Conservation (phyloP, 768 basidiomycete genomes). For the Lyophyllum atratum region DNA sequence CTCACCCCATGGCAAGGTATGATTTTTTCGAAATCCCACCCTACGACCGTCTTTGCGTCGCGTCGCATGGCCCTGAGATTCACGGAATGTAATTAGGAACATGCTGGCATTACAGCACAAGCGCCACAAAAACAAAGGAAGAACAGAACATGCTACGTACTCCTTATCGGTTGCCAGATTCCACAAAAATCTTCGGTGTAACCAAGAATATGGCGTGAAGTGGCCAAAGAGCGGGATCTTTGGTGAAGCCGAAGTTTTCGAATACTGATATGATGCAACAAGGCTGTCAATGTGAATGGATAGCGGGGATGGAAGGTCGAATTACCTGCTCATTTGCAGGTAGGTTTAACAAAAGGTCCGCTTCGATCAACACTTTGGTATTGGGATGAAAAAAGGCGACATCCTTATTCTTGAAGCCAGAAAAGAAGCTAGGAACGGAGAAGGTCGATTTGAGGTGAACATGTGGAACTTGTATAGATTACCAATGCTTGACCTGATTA, state of each 20-base stretch:
- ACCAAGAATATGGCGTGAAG: conserved; percentile 27
- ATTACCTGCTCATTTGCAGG: conserved; percentile 72
- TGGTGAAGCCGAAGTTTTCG: conserved; percentile 29
- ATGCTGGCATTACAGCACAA: neutral
- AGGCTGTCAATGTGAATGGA: neutral
- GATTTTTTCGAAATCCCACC: conserved; percentile 68
- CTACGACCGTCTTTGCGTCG: conserved; percentile 59
- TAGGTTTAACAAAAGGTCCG: conserved; percentile 82
- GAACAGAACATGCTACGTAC: conserved; percentile 23
- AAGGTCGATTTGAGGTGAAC: neutral
- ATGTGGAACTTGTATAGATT: neutral
- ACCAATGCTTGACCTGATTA: conserved; percentile 48
- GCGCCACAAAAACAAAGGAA: neutral
- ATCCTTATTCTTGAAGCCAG: conserved; percentile 68
- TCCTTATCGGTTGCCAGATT: conserved; percentile 30
- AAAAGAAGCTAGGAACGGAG: conserved; percentile 49
- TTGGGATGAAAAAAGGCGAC: conserved; percentile 75
- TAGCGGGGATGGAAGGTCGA: neutral
- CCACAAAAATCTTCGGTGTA: conserved; percentile 32
- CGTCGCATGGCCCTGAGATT: conserved; percentile 48
- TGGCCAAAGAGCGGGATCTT: conserved; percentile 29
- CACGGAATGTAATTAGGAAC: neutral
- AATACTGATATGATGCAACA: conserved; percentile 30
- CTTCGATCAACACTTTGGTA: conserved; percentile 68
- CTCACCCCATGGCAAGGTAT: conserved; percentile 62